Conservation (phyloP, 805 yeast species). For the Nakazawaea pomicola region DNA sequence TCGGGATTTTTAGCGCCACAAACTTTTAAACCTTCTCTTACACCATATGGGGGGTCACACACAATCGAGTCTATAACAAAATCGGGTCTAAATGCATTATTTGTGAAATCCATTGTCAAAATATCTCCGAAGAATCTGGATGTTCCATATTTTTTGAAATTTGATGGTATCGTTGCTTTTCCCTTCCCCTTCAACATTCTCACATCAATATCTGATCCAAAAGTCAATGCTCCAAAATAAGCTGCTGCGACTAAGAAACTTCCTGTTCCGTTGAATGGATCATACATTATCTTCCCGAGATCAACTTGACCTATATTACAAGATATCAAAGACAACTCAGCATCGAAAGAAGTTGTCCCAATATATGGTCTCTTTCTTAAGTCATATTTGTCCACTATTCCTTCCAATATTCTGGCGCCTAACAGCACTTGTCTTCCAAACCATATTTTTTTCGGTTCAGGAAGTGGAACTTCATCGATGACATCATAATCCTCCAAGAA, state of each 20-base stretch:
- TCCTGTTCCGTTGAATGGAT: slow-evolving; percentile 97
- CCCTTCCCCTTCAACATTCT: slow-evolving; percentile 70
- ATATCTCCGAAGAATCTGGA: slow-evolving; percentile 61
- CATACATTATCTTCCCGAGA: slow-evolving; percentile 67
- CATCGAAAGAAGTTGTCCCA: slow-evolving; percentile 96
- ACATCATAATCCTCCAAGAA: slow-evolving; percentile 71
- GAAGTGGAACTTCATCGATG: slow-evolving; percentile 34
- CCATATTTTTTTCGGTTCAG: slow-evolving; percentile 50
- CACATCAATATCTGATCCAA: slow-evolving; percentile 91
- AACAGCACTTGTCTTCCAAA: slow-evolving; percentile 70
- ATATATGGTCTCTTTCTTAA: slow-evolving; percentile 78
- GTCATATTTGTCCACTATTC: slow-evolving; percentile 72
- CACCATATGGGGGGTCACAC: slow-evolving; percentile 98
- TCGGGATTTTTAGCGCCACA: slow-evolving; percentile 74
- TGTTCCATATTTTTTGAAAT: slow-evolving; percentile 73
- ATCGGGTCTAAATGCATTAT: slow-evolving; percentile 66
- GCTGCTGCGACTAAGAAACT: slow-evolving; percentile 88
- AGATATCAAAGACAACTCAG: slow-evolving; percentile 82
- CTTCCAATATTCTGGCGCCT: slow-evolving; percentile 53
- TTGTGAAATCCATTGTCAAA: slow-evolving; percentile 91
- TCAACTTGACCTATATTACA: slow-evolving; percentile 80
- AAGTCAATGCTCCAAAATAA: slow-evolving; percentile 69
- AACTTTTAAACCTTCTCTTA: slow-evolving; percentile 90
- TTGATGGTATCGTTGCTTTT: slow-evolving; percentile 33
- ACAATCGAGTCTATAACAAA: slow-evolving; percentile 73